A percentile compares a stretch with the other conserved stretches of the same genome.
Conservation (phyloP, 2,329 filamentous ascomycete genomes). For the Cladosporium sp. region DNA sequence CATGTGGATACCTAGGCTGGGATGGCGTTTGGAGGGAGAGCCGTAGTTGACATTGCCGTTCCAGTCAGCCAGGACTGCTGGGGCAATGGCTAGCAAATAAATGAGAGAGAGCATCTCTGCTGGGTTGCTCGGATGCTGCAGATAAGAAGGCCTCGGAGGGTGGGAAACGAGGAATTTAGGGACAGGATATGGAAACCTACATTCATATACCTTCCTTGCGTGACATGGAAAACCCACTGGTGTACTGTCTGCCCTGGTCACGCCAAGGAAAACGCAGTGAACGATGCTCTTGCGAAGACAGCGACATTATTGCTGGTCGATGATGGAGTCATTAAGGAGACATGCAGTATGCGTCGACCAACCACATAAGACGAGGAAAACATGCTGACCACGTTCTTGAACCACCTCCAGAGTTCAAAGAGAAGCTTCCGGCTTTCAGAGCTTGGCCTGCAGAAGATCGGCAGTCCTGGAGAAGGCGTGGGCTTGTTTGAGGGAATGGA, state of each 20-base stretch:
- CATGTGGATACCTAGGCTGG: slow-evolving; percentile 58
- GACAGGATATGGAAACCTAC: neutral
- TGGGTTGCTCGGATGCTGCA: neutral
- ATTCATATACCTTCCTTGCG: slow-evolving; percentile 11
- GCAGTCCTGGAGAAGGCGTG: neutral
- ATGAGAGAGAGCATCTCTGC: slow-evolving; percentile 7
- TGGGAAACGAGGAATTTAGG: neutral
- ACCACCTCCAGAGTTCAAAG: neutral
- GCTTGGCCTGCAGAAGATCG: slow-evolving; percentile 7
- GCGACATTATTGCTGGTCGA: neutral
- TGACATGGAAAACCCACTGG: neutral
- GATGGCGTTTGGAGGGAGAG: slow-evolving; percentile 60
- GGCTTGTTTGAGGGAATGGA: neutral
- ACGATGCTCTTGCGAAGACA: neutral
- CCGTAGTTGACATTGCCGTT: slow-evolving; percentile 59
- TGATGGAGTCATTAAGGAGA: neutral
- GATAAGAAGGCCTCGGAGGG: neutral
- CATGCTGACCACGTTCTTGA: slow-evolving; percentile 10
- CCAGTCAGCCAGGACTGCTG: slow-evolving; percentile 10
- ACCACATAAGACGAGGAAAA: neutral
- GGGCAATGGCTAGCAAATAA: slow-evolving; percentile 4
- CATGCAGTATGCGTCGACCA: neutral
- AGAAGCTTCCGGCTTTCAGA: slow-evolving; percentile 6
- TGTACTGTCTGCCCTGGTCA: neutral
- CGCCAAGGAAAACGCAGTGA: slow-evolving; percentile 2